Base-by-base conservation (phyloP, 2,329 filamentous ascomycete genomes). In the Chaetoscypha palmicola region DNA sequence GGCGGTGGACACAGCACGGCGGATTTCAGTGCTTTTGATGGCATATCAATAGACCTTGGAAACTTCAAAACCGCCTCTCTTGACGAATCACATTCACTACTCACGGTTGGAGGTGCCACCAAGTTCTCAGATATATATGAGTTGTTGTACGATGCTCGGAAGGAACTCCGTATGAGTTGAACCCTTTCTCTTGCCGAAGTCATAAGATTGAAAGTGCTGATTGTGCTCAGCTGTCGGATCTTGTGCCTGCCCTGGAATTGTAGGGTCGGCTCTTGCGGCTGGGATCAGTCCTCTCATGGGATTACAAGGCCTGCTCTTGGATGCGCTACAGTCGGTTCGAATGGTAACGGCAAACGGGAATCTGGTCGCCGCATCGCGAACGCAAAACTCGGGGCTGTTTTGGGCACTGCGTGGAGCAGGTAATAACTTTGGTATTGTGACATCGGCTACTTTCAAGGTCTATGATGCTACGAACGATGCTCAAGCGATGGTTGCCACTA, bases 371-470 rank as follows among this genome's bases (percentile, higher is more conserved):
- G 48, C 46, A 3, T 52, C 54, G 9, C 45, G 49, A n/a, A 40
- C 37, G 3, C 23, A 55, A n/a, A 50, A 63, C 23, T 34, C 47
- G 5, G 61, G 63, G 36, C 43, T 64, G 10, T 64, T 59, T 48
- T 64, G 52, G 51, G 61, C 57, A 16, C 45, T 61, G n/a, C 55
- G 54, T 38, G 61, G 61, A 17, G 61, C 60, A 20, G 61, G 59
- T 16, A 49, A 11, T 10, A 36, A 33, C 19, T 45, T 41, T 20
- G 46, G 41, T 5, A 23, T 45, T 8, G 41, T 39, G 2, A 41
- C 38, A 14, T 72, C 70, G 16, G 10, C 24, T 21, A 36, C 32
- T n/a, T 40, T 21, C 4, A 19, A 22, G 5, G 17, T 36, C n/a
- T 41, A 45, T 28, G 19, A 32, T 24, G 21, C 20, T n/a, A 26